Percentiles rank a stretch among this genome's conserved stretches.
Evolutionary conservation across 2,329 filamentous ascomycete genomes (phyloP).

Genomic region (Diaporthe amygdali): DNA sequence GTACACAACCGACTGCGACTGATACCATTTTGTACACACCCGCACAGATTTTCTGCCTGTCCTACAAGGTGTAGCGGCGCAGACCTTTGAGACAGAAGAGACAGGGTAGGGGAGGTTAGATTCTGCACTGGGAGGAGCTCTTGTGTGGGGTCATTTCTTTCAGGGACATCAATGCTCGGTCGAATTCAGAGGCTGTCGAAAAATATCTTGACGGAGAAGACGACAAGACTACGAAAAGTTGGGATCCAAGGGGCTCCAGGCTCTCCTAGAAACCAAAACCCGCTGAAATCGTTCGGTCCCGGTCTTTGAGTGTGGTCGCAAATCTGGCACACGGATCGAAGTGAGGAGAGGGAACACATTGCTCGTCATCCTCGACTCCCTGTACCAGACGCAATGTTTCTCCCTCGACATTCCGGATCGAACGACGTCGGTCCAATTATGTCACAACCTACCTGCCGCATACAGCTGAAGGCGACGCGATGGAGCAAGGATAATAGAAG

Average conservation of each 20-base stretch:
- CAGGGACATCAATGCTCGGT: conserved; percentile 3
- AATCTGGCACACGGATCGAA: conserved; percentile 6
- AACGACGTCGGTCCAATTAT: neutral
- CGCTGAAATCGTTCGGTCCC: neutral
- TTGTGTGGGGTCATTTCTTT: conserved; percentile 5
- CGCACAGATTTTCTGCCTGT: conserved; percentile 12
- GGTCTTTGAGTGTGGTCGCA: neutral
- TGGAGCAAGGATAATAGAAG: neutral
- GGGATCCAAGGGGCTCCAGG: neutral
- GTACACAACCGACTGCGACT: conserved; percentile 12
- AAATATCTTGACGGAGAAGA: neutral
- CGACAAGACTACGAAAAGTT: neutral
- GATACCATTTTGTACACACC: conserved; percentile 20
- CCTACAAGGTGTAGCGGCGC: conserved; percentile 1
- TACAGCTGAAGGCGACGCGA: neutral
- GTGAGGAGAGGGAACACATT: neutral
- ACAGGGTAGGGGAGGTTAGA: neutral
- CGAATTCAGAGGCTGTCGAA: neutral
- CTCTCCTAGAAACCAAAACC: neutral
- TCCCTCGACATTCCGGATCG: neutral
- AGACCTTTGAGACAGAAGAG: conserved; percentile 14
- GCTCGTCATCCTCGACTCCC: conserved; percentile 10
- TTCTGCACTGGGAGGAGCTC: neutral
- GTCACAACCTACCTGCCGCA: neutral
- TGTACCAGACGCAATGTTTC: neutral